Evolutionary conservation across 148 eudicot species (phyloP), one percentile per base, ranked within the genome.

Genomic region (Spergularia bocconei): DNA sequence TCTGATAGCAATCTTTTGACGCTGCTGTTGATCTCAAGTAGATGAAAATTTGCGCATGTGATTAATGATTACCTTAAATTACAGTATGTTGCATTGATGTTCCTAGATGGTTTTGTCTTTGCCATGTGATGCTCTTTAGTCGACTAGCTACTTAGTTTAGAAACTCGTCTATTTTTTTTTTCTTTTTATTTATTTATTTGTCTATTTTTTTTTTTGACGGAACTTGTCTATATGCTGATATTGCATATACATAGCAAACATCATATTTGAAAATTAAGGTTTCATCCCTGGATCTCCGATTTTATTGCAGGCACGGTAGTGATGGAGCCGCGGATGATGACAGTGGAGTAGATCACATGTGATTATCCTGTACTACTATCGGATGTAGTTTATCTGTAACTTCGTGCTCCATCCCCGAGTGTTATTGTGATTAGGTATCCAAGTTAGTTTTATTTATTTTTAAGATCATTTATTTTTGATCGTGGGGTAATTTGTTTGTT

Each of bases 271-370:
- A 4, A 16, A 23, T 13, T 19, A 13, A n/a, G 47, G 33, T 75
- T 61, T 76, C 56, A 25, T 63, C 20, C 20, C 19, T 25, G 65
- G 19, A 21, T 62, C 51, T 50, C 33, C 21, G 73, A 65, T 29
- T 66, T 65, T 7, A 53, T 61, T 79, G 73, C 85, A 89, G 92
- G 85, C 90, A 85, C 60, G 83, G 80, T 2, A 77, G 88, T 54
- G 88, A 87, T 63, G 88, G 82, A 20, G 68, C 19, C 13, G 63
- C 84, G 7, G 90, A 85, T 63, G 88, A 86, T 53, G 92, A 88
- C 63, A 78, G 88, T 63, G 72, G 87, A 81, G 77, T 76, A 78
- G 90, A 87, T 77, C 85, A 78, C 84, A 83, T 85, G 77, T 85
- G 79, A 65, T 62, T 33, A 63, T 33, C 44, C 12, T 71, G 47